Evolutionary conservation across 805 yeast genomes (phyloP).

Genomic region (Kodamaea nitidulidarum): DNA sequence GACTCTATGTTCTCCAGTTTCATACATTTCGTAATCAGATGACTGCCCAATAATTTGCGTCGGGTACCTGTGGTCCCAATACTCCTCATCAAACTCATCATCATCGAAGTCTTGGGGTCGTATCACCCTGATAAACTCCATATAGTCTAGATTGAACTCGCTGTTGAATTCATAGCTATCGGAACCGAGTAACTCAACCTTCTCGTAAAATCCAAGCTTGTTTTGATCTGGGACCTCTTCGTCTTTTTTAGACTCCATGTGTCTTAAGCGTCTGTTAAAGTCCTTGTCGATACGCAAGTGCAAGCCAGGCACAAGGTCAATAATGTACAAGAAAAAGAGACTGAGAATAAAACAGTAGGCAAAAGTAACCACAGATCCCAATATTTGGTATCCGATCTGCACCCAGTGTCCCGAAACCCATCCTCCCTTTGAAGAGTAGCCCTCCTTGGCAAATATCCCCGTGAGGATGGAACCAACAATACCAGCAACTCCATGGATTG

Average conservation of each 20-base stretch:
- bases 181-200: constrained; percentile 33
- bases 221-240: constrained; percentile 10
- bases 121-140: constrained; percentile 36
- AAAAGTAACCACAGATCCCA: constrained; percentile 33
- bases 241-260: constrained; percentile 8
- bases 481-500: constrained; percentile 42
- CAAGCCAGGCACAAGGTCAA: constrained; percentile 38
- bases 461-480: constrained; percentile 37
- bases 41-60: constrained; percentile 6
- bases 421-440: constrained; percentile 34
- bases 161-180: constrained; percentile 40
- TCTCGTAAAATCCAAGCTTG: constrained; percentile 18
- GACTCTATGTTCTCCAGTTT: constrained; percentile 1
- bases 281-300: constrained; percentile 40
- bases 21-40: constrained; percentile 10
- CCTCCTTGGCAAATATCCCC: constrained; percentile 36
- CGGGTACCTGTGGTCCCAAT: constrained; percentile 6
- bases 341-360: constrained; percentile 33
- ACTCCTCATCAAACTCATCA: constrained; percentile 7
- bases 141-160: constrained; percentile 38
- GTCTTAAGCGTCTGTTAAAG: constrained; percentile 29
- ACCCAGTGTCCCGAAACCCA: constrained; percentile 40
- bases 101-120: constrained; percentile 35
- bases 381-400: constrained; percentile 38
- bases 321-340: constrained; percentile 28